Evolutionary conservation across 2,329 filamentous ascomycete genomes (phyloP), one percentile per base, ranked within the genome.

Genomic region (Epichloe gansuensis): DNA sequence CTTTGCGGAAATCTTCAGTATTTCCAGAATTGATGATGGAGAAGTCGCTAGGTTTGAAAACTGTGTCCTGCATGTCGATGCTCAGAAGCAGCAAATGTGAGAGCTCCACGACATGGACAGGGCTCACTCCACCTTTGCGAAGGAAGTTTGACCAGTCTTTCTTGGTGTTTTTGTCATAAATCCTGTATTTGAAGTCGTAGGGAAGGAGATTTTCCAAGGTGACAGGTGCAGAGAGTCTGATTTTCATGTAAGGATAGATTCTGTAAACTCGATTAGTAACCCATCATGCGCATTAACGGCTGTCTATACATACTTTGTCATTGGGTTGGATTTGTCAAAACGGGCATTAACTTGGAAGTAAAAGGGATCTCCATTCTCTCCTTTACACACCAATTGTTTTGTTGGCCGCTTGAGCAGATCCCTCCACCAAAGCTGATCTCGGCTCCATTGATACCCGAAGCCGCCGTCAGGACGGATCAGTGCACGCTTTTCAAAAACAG

Each of bases 141-240:
- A 98, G 73, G 71, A 98, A 98, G 67, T 98, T 98, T 4, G 89
- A 94, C 93, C 93, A 98, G 66, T 98, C 93, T 66, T 94, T 95
- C 75, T 91, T 94, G 0, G 91, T 96, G 67, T 95, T 94, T 72
- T 94, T 96, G 73, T 98, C 93, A 64, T 97, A 98, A 52, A 98
- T 97, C 52, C 91, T 83, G 67, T 98, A 98, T 69, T 98, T 97
- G 81, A 98, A 98, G 69, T 98, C 93, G 64, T 93, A 97, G 0
- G 93, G 93, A 39, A 98, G 72, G 44, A 98, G 73, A 59, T 98
- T 98, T 67, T 98, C 91, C 4, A 98, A 78, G 48, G 95, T 91
- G 13, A 98, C 82, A 0, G 94, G 93, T 0, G 93, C 91, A 25
- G 89, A 95, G 3, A 98, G 78, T 59, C 91, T 88, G 58, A 98